These are phyloP conservation scores for Kwoniella pini DNA, from an alignment of 768 basidiomycete species.

Conservation along the genomic window DNA sequence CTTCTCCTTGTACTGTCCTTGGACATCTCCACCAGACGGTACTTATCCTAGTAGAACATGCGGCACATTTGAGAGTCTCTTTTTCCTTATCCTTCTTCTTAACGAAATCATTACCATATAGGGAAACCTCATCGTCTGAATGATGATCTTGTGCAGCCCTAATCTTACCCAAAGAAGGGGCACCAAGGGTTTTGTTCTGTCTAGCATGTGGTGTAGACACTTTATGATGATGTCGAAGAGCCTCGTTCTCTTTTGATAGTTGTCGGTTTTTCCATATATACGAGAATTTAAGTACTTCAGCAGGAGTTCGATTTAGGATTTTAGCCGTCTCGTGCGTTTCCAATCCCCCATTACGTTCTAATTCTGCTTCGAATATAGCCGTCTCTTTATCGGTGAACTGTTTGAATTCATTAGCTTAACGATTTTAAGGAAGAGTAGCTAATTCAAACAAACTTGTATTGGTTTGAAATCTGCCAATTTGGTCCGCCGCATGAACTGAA, in stretches of 20 bases:
- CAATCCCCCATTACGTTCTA: conserved; percentile 45
- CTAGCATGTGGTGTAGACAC: conserved; percentile 36
- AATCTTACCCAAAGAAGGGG: conserved; percentile 41
- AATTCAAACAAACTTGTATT: conserved; percentile 27
- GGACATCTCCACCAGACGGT: conserved; percentile 89
- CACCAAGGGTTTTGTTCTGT: conserved; percentile 45
- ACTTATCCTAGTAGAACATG: conserved; percentile 79
- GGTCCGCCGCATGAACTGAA: conserved; percentile 24
- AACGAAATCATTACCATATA: conserved; percentile 63
- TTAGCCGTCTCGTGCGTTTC: conserved; percentile 49
- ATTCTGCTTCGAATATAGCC: conserved; percentile 39
- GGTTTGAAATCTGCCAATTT: conserved; percentile 39
- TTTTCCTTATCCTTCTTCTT: conserved; percentile 54
- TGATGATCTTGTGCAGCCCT: conserved; percentile 16
- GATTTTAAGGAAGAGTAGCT: background rate
- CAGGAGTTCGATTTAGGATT: conserved; percentile 29
- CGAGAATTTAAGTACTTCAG: conserved; percentile 49
- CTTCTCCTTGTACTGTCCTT: conserved; percentile 71
- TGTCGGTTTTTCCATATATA: conserved; percentile 52
- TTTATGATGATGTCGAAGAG: conserved; percentile 40
- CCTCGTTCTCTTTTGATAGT: conserved; percentile 45
- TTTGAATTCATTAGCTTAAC: background rate
- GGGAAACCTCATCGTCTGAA: conserved; percentile 75
- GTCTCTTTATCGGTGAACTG: conserved; percentile 47
- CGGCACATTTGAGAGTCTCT: conserved; percentile 64